These are phyloP conservation scores for Yamadazyma tumulicola DNA, from an alignment of 805 yeast species.

Conservation along the genomic window DNA sequence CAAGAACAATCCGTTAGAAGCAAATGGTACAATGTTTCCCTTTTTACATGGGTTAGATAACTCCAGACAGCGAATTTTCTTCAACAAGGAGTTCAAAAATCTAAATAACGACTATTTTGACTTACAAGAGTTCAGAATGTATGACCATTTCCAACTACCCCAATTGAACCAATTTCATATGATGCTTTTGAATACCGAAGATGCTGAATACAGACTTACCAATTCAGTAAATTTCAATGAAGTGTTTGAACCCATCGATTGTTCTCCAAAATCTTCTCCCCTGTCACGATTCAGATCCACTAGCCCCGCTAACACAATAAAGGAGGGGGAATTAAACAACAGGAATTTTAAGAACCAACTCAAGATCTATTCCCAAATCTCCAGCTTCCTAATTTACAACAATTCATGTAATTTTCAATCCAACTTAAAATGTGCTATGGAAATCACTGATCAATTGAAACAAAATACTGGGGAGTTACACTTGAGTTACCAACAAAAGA, in stretches of 20 bases:
- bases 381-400: constrained; percentile 31
- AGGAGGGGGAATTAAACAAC: constrained; percentile 18
- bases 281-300: neutral
- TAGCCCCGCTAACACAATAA: neutral
- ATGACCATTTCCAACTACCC: constrained; percentile 7
- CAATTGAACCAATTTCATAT: constrained; percentile 14
- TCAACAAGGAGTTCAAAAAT: constrained; percentile 16
- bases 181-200: constrained; percentile 15
- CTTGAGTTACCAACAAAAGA: neutral
- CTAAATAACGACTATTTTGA: constrained; percentile 7
- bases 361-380: constrained; percentile 28
- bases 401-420: constrained; percentile 14
- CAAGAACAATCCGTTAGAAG: constrained; percentile 9
- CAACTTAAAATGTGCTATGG: constrained; percentile 19
- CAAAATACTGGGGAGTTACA: neutral
- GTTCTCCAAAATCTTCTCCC: neutral
- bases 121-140: constrained; percentile 6
- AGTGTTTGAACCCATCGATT: constrained; percentile 1
- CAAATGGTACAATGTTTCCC: constrained; percentile 23
- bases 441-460: constrained; percentile 9
- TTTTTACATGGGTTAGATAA: constrained; percentile 31
- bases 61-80: constrained; percentile 25
- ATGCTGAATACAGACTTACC: constrained; percentile 9
- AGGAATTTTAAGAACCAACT: constrained; percentile 29
- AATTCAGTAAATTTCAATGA: constrained; percentile 18